Evolutionary conservation across 345 rosid genomes (phyloP).

Genomic region (Rhizophora apiculata): DNA sequence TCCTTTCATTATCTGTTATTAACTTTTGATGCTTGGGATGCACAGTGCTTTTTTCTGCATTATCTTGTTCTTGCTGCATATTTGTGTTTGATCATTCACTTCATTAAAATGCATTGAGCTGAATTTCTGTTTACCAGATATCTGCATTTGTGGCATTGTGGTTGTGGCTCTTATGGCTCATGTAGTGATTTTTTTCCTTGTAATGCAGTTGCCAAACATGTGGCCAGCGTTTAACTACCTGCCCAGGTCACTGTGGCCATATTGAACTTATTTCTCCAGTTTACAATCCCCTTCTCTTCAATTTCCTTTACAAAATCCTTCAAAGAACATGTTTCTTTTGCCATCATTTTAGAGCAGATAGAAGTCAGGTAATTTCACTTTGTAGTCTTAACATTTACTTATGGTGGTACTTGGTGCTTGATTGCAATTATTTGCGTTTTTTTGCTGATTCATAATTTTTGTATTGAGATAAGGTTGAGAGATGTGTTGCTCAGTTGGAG

Average conservation of each 20-base stretch:
- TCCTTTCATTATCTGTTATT: too few relatives aligned
- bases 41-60: neutral
- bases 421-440: neutral
- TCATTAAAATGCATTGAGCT: too few relatives aligned
- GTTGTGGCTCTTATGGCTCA: constrained; percentile 4
- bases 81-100: neutral
- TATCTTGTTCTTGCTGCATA: neutral
- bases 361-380: constrained; percentile 38
- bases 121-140: neutral
- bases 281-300: constrained; percentile 77
- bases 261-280: constrained; percentile 67
- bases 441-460: neutral
- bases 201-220: constrained; percentile 81
- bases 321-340: constrained; percentile 69
- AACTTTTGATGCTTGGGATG: too few relatives aligned
- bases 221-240: constrained; percentile 46
- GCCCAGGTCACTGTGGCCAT: constrained; percentile 97
- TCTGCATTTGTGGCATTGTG: neutral
- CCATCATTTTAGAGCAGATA: constrained; percentile 43
- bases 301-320: constrained; percentile 49
- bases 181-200: constrained; percentile 7
- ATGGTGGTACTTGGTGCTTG: neutral
- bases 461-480: constrained; percentile 49
- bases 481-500: constrained; percentile 55
- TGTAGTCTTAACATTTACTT: neutral